Conservation (phyloP, 169 alveolate genomes). For the Babesia caballi region DNA sequence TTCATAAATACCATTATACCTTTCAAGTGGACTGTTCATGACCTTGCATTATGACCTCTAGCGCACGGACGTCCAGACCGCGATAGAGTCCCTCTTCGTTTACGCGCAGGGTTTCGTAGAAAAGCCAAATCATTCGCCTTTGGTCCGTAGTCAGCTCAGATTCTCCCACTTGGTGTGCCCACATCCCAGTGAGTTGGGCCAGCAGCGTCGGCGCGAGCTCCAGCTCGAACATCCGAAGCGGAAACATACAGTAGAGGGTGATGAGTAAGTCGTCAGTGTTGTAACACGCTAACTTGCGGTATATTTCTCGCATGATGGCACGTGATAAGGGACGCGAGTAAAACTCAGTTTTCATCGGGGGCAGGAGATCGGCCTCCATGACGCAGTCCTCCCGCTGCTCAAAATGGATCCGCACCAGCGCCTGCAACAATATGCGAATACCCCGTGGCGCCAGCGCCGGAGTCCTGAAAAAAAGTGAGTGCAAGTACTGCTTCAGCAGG, state of each 20-base stretch:
- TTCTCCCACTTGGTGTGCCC: conserved; percentile 45
- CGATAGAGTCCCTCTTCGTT: neutral
- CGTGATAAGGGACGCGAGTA: conserved; percentile 70
- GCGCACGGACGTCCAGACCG: neutral
- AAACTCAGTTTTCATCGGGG: conserved; percentile 59
- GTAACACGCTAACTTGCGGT: conserved; percentile 70
- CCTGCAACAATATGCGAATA: conserved; percentile 68
- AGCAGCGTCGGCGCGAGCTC: conserved; percentile 35
- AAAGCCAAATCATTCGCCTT: conserved; percentile 9
- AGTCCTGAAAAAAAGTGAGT: conserved; percentile 73
- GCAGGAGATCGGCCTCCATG: conserved; percentile 65
- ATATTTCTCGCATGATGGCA: conserved; percentile 72
- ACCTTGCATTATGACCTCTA: conserved; percentile 4
- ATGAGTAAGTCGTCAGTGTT: conserved; percentile 73
- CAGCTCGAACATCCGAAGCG: conserved; percentile 41
- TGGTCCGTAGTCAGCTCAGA: conserved; percentile 11
- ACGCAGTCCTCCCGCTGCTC: conserved; percentile 72
- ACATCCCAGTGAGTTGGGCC: conserved; percentile 38
- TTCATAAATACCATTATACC: too few species aligned
- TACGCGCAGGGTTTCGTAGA: conserved; percentile 25
- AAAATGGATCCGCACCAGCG: conserved; percentile 71
- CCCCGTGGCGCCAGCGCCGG: conserved; percentile 79
- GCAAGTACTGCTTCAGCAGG: conserved; percentile 66
- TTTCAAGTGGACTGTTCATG: too few species aligned
- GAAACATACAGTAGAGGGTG: conserved; percentile 50